These are phyloP conservation scores for Rhododendron vialii DNA, from an alignment of 148 eudicot genomes.

Conservation along the genomic window DNA sequence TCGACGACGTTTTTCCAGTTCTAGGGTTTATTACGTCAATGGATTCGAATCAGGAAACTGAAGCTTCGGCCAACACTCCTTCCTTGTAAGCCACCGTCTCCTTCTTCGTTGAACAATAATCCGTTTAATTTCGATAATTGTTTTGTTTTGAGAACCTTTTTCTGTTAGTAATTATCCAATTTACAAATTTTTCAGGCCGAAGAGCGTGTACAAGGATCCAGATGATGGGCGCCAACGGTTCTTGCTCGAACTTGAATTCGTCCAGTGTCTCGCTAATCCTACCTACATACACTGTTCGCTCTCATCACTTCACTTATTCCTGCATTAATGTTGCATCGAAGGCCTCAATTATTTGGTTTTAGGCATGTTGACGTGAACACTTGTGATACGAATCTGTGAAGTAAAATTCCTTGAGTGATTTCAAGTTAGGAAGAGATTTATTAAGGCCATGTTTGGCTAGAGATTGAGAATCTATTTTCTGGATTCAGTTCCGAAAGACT, in stretches of 20 bases:
- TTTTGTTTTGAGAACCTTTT: not conserved
- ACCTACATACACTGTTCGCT: conserved; percentile 81
- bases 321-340: not conserved
- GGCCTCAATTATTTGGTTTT: not conserved
- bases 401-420: not conserved
- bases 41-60: conserved; percentile 18
- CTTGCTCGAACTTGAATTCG: conserved; percentile 83
- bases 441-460: not conserved
- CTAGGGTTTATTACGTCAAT: conserved; percentile 9
- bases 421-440: not conserved
- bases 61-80: conserved; percentile 11
- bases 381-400: not conserved
- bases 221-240: conserved; percentile 91
- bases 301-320: not conserved
- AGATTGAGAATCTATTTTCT: not conserved
- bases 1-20: not conserved
- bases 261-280: conserved; percentile 90
- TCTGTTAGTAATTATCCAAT: not conserved
- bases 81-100: conserved; percentile 17
- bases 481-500: not conserved
- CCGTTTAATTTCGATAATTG: not conserved
- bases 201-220: conserved; percentile 64
- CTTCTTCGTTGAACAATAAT: not conserved
- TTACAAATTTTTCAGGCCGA: conserved; percentile 33
- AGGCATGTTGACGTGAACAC: not conserved